Percentiles rank a stretch among this genome's conserved stretches.
Conservation (phyloP, 2,329 filamentous ascomycete species). For the Fusarium succisae region DNA sequence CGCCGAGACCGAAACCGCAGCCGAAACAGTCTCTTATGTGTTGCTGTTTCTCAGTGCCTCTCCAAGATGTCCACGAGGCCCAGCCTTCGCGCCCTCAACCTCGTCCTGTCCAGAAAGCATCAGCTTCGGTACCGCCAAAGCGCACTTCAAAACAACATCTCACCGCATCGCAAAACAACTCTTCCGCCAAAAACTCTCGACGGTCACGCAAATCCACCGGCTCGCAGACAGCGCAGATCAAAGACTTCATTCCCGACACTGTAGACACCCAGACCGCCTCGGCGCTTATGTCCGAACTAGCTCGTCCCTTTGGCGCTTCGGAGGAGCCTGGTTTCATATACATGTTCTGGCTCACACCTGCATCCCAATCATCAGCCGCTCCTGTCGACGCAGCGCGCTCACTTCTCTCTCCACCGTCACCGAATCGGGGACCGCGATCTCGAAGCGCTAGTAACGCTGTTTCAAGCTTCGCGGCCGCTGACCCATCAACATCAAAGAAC, state of each 20-base stretch:
- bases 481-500: constrained; percentile 31
- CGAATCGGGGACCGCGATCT: constrained; percentile 46
- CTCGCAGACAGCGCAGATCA: constrained; percentile 46
- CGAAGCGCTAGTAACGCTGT: constrained; percentile 66
- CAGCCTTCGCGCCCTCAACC: constrained; percentile 57
- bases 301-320: constrained; percentile 72
- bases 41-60: constrained; percentile 63
- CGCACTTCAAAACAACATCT: constrained; percentile 30
- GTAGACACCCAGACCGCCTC: constrained; percentile 76
- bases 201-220: constrained; percentile 45
- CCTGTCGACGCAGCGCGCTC: constrained; percentile 68
- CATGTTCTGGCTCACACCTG: constrained; percentile 94
- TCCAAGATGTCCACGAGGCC: constrained; percentile 53
- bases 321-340: constrained; percentile 92
- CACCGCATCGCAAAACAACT: constrained; percentile 33
- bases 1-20: constrained; percentile 26
- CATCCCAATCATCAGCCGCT: constrained; percentile 56
- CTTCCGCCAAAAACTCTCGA: constrained; percentile 44
- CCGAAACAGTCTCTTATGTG: constrained; percentile 48
- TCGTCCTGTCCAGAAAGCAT: constrained; percentile 54
- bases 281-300: constrained; percentile 78
- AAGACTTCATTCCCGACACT: constrained; percentile 71
- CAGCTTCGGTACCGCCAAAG: constrained; percentile 31
- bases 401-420: constrained; percentile 63
- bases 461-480: constrained; percentile 56